Base-by-base conservation (phyloP, 192 early-diverging fungal genomes). In the Lobosporangium transversale region DNA sequence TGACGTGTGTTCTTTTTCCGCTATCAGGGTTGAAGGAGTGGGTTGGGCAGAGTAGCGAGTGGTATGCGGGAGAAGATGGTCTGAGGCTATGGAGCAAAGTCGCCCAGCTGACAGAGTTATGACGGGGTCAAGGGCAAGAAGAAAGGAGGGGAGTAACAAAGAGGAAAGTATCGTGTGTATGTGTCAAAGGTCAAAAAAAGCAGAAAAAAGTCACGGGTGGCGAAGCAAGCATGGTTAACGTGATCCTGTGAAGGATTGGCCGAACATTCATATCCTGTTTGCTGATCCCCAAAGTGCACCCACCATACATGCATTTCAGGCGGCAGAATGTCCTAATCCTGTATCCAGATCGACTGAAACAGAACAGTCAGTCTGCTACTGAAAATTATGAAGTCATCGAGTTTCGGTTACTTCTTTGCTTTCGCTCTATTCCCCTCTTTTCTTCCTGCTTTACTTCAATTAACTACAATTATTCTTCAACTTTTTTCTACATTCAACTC, bases 61-160 rank as follows among this genome's bases (percentile, higher is more conserved):
- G n/a, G n/a, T n/a, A n/a, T n/a, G n/a, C n/a, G n/a, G n/a, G n/a
- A n/a, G n/a, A n/a, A n/a, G n/a, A n/a, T n/a, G n/a, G n/a, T n/a
- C n/a, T n/a, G n/a, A n/a, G n/a, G n/a, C n/a, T n/a, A n/a, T n/a
- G n/a, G n/a, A n/a, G n/a, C n/a, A n/a, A n/a, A n/a, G n/a, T n/a
- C n/a, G n/a, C n/a, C n/a, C n/a, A n/a, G n/a, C n/a, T n/a, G n/a
- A n/a, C n/a, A n/a, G n/a, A n/a, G n/a, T n/a, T n/a, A n/a, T n/a
- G n/a, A n/a, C n/a, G n/a, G n/a, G n/a, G n/a, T n/a, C n/a, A 24
- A 33, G 26, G 27, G 42, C 33, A 50, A 31, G 26, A 26, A 48
- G 36, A 48, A 53, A 65, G 27, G 32, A 31, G 18, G 14, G 32
- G 42, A 52, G n/a, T 23, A 54, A 10, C 40, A 30, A 40, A 65